Percentiles rank a stretch among this genome's conserved stretches.
Evolutionary conservation across 441 rosid genomes (phyloP).

Genomic region (Populus hybrid): DNA sequence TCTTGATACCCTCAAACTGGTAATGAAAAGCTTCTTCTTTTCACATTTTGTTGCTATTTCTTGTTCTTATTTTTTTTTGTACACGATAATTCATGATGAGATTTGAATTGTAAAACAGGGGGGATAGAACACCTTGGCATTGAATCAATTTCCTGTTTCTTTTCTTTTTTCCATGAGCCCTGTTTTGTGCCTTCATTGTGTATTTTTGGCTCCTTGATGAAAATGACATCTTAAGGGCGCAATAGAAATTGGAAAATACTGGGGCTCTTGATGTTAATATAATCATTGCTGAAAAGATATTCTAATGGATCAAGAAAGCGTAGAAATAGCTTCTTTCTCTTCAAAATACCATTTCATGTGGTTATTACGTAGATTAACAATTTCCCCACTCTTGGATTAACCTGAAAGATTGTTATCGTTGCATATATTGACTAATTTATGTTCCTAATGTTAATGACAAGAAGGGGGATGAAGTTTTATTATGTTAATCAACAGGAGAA

Average conservation of each 20-base stretch:
- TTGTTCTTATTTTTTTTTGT: background rate
- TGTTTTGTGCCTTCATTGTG: background rate
- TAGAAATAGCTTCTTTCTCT: too few species aligned
- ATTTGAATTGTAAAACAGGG: too few species aligned
- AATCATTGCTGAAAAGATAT: background rate
- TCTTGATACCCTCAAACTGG: conserved; percentile 42
- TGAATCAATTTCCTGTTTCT: background rate
- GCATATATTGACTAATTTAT: background rate
- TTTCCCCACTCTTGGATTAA: background rate
- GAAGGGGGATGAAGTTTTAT: too few species aligned
- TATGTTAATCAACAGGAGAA: too few species aligned
- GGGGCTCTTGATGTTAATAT: background rate
- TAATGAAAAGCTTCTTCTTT: background rate
- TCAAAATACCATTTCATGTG: background rate
- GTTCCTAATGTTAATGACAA: background rate
- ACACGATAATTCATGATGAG: too few species aligned
- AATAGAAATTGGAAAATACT: background rate
- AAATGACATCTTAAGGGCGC: background rate
- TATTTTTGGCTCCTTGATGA: background rate
- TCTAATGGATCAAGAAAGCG: background rate
- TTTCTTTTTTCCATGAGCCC: background rate
- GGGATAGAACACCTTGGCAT: too few species aligned
- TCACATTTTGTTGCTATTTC: background rate
- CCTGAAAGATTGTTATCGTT: background rate
- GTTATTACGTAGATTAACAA: background rate